Evolutionary conservation across 1,284 basidiomycete genomes (phyloP).

Genomic region (Ganoderma sinense): DNA sequence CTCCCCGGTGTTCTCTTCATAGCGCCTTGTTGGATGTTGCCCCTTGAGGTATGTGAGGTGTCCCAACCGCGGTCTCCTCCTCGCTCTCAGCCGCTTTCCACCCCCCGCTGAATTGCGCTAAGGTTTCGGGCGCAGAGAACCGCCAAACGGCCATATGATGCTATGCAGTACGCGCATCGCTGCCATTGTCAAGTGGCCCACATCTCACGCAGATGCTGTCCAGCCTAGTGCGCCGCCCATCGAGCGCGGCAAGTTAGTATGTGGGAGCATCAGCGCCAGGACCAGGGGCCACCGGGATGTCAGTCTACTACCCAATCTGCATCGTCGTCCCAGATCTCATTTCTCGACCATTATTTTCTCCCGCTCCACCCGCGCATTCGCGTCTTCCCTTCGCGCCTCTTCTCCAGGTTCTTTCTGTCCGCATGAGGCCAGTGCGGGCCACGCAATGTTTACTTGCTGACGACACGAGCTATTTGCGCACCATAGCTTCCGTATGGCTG

Average conservation of each 20-base stretch:
- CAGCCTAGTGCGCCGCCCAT: slow-evolving; percentile 1
- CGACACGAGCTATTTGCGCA: not conserved
- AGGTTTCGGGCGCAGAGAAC: slow-evolving; percentile 11
- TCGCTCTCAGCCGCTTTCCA: slow-evolving; percentile 4
- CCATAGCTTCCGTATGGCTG: slow-evolving; percentile 4
- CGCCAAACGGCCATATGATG: not conserved
- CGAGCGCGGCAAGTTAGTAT: not conserved
- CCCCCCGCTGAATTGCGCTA: slow-evolving; percentile 26
- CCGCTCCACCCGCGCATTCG: slow-evolving; percentile 3
- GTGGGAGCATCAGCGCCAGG: slow-evolving; percentile 10
- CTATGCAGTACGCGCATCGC: not conserved
- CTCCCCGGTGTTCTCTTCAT: not conserved
- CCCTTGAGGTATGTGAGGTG: slow-evolving; percentile 20
- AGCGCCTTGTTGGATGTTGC: slow-evolving; percentile 6
- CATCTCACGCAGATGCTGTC: not conserved
- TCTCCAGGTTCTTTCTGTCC: not conserved
- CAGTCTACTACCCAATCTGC: slow-evolving; percentile 6
- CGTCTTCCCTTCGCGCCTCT: slow-evolving; percentile 1
- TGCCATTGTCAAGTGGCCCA: not conserved
- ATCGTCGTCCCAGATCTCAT: slow-evolving; percentile 28
- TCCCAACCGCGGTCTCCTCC: slow-evolving; percentile 11
- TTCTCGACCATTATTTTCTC: slow-evolving; percentile 2
- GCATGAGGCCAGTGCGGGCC: not conserved
- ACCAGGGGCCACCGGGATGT: not conserved
- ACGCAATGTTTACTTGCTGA: slow-evolving; percentile 1